These are phyloP conservation scores for Toxoplasma gondii DNA, from an alignment of 169 alveolate species.

Conservation along the genomic window DNA sequence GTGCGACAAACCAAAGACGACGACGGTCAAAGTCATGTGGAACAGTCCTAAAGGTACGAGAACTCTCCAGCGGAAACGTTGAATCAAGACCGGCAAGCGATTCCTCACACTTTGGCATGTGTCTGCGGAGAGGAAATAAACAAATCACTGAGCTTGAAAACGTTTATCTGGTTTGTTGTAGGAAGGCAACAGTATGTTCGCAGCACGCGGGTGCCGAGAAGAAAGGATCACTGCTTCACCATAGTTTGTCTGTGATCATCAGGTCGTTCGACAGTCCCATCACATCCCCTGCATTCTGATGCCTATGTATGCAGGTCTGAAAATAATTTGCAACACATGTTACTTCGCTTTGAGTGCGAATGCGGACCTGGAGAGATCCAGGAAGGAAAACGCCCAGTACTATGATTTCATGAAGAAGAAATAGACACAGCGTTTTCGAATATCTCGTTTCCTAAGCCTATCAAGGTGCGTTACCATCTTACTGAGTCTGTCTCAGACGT, in stretches of 20 bases:
- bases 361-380: background rate
- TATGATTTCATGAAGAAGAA: conserved; percentile 35
- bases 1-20: conserved; percentile 57
- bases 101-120: too few relatives aligned
- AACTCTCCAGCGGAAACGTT: background rate
- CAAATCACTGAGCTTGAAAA: too few relatives aligned
- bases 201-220: too few relatives aligned
- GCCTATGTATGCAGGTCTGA: background rate
- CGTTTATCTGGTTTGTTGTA: too few relatives aligned
- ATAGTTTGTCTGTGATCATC: too few relatives aligned
- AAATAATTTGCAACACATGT: conserved; percentile 27
- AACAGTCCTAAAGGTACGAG: conserved; percentile 41
- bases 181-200: too few relatives aligned
- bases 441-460: too few relatives aligned
- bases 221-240: too few relatives aligned
- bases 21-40: conserved; percentile 55
- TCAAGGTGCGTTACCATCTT: too few relatives aligned
- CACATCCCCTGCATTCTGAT: background rate
- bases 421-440: background rate
- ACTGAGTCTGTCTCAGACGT: too few relatives aligned
- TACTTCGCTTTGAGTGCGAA: conserved; percentile 34
- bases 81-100: background rate
- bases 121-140: too few relatives aligned
- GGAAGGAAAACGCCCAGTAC: conserved; percentile 40
- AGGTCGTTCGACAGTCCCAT: too few relatives aligned